A percentile compares a stretch with the other conserved stretches of the same genome.
Evolutionary conservation across 140 eudicot genomes (phyloP).

Genomic region (Stevia rebaudiana): DNA sequence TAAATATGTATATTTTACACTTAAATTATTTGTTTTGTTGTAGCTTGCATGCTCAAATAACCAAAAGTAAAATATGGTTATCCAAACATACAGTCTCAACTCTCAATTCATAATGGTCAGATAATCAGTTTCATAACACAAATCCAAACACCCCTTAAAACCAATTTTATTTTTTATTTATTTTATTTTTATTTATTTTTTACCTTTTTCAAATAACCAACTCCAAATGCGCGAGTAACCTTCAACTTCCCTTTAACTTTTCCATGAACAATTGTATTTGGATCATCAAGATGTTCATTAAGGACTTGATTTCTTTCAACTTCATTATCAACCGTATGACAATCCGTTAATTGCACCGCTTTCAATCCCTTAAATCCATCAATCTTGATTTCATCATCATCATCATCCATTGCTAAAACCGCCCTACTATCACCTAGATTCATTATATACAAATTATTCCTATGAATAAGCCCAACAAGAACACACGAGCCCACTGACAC

Average conservation of each 20-base stretch:
- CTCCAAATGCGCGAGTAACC: constrained; percentile 98
- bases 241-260: constrained; percentile 90
- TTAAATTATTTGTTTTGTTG: background rate
- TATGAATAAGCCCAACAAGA: constrained; percentile 64
- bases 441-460: constrained; percentile 65
- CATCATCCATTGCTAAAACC: constrained; percentile 56
- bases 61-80: background rate
- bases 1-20: background rate
- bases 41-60: background rate
- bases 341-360: constrained; percentile 74
- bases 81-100: background rate
- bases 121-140: background rate
- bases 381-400: constrained; percentile 25
- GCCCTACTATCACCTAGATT: constrained; percentile 96
- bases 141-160: background rate
- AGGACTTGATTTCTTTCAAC: constrained; percentile 55
- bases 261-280: constrained; percentile 55
- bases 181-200: background rate
- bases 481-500: constrained; percentile 97
- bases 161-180: background rate
- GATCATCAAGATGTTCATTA: constrained; percentile 78
- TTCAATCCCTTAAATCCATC: constrained; percentile 30
- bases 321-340: constrained; percentile 82
- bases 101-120: background rate
- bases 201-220: constrained; percentile 96